Evolutionary conservation across 1,139 yeast genomes (phyloP).

Genomic region (Eremothecium cymbalariae): DNA sequence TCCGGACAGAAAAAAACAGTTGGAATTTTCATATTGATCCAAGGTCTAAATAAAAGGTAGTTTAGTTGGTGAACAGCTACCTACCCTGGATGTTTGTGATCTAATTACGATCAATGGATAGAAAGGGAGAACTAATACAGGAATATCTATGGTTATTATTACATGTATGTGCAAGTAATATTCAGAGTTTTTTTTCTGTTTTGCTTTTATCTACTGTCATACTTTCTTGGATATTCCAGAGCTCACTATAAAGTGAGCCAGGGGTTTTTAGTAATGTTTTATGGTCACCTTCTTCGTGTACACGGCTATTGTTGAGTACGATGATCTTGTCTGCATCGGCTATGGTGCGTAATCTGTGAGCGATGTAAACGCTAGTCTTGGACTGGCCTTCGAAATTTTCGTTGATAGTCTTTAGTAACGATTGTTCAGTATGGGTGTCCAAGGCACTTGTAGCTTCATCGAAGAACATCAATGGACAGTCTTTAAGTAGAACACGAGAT

Average conservation of each 20-base stretch:
- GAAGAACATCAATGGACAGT: conserved; percentile 83
- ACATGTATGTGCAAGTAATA: no score
- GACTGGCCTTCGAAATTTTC: conserved; percentile 47
- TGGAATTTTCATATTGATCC: no score
- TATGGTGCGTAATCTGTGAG: conserved; percentile 87
- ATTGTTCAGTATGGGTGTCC: conserved; percentile 93
- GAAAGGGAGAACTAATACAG: no score
- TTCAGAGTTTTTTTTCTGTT: no score
- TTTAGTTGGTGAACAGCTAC: no score
- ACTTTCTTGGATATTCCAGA: conserved; percentile 91
- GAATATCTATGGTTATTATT: no score
- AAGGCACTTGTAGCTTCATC: conserved; percentile 97
- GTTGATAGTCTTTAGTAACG: conserved; percentile 64
- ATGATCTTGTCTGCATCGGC: conserved; percentile 93
- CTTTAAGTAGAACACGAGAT: conserved; percentile 75
- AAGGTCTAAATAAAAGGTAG: no score
- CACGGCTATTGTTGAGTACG: conserved; percentile 70
- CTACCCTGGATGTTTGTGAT: no score
- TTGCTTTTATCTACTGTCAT: no score
- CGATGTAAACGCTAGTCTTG: conserved; percentile 81
- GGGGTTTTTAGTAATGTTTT: conserved; percentile 44
- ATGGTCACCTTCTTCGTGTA: conserved; percentile 85
- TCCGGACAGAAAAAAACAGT: no score
- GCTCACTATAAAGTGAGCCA: conserved; percentile 57
- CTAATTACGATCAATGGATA: no score